Percentiles rank a stretch among this genome's conserved stretches.
Conservation (phyloP, 306 rosid genomes). For the Amphicarpaea edgeworthii region DNA sequence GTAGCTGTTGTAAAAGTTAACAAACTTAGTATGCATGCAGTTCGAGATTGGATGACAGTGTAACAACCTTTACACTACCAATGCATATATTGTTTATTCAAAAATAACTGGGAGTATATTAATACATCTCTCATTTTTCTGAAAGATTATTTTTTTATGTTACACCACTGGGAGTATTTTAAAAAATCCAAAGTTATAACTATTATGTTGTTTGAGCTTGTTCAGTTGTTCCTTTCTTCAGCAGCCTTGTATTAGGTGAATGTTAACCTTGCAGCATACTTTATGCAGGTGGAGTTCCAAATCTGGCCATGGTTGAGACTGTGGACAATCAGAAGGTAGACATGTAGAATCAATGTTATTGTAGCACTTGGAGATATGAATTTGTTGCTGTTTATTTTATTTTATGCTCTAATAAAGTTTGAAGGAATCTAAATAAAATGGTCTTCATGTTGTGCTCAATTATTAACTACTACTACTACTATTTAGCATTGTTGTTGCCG, state of each 20-base stretch:
- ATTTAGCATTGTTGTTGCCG: neutral
- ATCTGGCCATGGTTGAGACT: conserved; percentile 83
- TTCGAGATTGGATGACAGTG: neutral
- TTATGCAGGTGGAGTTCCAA: conserved; percentile 76
- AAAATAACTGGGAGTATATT: neutral
- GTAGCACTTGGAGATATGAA: conserved; percentile 27
- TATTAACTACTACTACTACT: conserved; percentile 1
- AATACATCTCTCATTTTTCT: neutral
- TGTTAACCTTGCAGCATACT: conserved; percentile 31
- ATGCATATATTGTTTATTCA: neutral
- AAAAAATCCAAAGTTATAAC: neutral
- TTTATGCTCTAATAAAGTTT: conserved; percentile 30
- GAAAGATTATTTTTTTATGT: neutral
- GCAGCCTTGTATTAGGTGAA: conserved; percentile 18
- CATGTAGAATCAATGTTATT: conserved; percentile 39
- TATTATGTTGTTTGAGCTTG: conserved; percentile 24
- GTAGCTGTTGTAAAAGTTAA: neutral
- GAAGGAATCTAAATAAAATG: conserved; percentile 24
- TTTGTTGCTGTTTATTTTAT: conserved; percentile 21
- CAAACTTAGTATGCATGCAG: neutral
- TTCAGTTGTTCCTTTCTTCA: conserved; percentile 24
- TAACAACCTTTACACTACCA: neutral
- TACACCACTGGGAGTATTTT: neutral
- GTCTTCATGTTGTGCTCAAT: conserved; percentile 22
- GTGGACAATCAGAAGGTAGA: conserved; percentile 90